These are phyloP conservation scores for Colletotrichum agaves DNA, from an alignment of 2,329 filamentous ascomycete genomes.

Conservation along the genomic window DNA sequence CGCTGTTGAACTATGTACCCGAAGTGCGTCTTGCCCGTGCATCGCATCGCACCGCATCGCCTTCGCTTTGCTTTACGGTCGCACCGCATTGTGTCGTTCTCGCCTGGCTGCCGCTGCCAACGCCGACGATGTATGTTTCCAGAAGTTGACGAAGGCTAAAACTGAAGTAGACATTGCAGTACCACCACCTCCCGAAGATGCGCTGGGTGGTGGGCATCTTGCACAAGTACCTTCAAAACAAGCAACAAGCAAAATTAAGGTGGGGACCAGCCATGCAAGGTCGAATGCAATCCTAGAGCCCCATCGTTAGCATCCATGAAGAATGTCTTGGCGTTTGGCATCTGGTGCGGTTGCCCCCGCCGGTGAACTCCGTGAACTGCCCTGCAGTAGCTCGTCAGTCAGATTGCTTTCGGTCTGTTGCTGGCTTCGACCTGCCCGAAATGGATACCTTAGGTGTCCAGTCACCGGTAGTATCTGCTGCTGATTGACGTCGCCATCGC, in stretches of 20 bases:
- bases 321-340: conserved; percentile 33
- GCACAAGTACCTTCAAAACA: not conserved
- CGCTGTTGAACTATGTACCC: conserved; percentile 5
- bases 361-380: conserved; percentile 8
- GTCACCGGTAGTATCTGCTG: not conserved
- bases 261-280: conserved; percentile 21
- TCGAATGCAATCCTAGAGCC: conserved; percentile 27
- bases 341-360: conserved; percentile 25
- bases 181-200: not conserved
- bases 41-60: not conserved
- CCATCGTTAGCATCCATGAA: conserved; percentile 32
- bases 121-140: not conserved
- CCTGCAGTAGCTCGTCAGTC: conserved; percentile 14
- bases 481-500: not conserved
- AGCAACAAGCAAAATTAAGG: conserved; percentile 6
- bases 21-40: not conserved
- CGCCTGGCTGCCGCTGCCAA: not conserved
- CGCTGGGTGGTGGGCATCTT: not conserved
- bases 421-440: conserved; percentile 23
- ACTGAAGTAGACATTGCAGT: not conserved
- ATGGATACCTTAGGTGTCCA: not conserved
- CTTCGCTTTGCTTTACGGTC: not conserved
- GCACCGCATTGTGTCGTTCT: not conserved
- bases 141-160: conserved; percentile 1
- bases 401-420: not conserved